Conservation (phyloP, 768 basidiomycete species). For the Gymnopilus dilepis region DNA sequence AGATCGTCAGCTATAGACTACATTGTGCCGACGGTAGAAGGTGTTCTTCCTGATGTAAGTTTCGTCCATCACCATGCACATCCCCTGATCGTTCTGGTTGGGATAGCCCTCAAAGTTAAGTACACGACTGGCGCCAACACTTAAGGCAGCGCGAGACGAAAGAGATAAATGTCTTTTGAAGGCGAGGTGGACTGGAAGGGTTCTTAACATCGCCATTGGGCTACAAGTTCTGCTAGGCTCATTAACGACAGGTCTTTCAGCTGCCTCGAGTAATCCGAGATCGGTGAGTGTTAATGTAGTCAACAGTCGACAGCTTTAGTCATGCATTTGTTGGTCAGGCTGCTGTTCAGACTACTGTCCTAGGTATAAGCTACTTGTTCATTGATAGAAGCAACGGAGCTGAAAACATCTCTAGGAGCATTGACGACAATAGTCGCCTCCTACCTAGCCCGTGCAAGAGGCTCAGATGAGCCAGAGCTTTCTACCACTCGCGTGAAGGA, state of each 20-base stretch:
- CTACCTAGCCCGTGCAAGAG: slow-evolving; percentile 71
- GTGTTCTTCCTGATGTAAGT: too few relatives aligned
- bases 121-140: slow-evolving; percentile 58
- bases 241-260: slow-evolving; percentile 67
- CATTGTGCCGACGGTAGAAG: slow-evolving; percentile 39
- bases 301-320: not conserved
- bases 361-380: slow-evolving; percentile 34
- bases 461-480: slow-evolving; percentile 69
- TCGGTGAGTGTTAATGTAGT: slow-evolving; percentile 37
- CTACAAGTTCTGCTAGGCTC: slow-evolving; percentile 71
- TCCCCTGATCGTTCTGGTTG: not conserved
- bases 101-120: slow-evolving; percentile 38
- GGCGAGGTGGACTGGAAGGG: slow-evolving; percentile 45
- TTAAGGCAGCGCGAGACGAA: slow-evolving; percentile 49
- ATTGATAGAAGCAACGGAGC: not conserved
- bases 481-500: slow-evolving; percentile 59
- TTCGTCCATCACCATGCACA: too few relatives aligned
- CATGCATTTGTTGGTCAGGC: slow-evolving; percentile 28
- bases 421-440: slow-evolving; percentile 71
- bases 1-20: slow-evolving; percentile 43
- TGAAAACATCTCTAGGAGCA: slow-evolving; percentile 47
- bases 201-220: slow-evolving; percentile 55
- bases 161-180: slow-evolving; percentile 48
- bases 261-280: slow-evolving; percentile 41
- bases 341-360: slow-evolving; percentile 39